Base-by-base conservation (phyloP, 805 yeast genomes). In the Zygoascus tannicola region DNA sequence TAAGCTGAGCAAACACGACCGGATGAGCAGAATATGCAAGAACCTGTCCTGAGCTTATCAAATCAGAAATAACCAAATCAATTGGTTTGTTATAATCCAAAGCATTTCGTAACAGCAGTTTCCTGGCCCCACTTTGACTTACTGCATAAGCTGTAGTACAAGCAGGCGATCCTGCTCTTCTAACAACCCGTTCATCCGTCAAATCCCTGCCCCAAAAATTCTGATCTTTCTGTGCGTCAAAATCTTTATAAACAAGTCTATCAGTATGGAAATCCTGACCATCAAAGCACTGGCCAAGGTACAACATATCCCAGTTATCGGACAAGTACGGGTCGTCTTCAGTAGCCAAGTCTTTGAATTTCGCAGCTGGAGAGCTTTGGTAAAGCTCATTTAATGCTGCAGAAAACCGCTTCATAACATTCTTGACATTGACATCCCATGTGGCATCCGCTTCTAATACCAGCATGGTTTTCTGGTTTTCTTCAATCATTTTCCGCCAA, bases 91-190 rank as follows among this genome's bases (percentile, higher is more conserved):
- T 37, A 26, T 38, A n/a, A 30, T 48, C 49, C 20, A 48, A 10
- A 20, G 41, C 40, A 22, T 32, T 35, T 5, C 49, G 35, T n/a
- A 43, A 21, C 12, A 48, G 41, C 26, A 48, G 38, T 30, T 48
- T 48, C 15, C 21, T n/a, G 3, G 51, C 51, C 16, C 47, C 51
- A 7, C 22, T 8, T 14, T 32, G 46, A 8, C 47, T 23, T 14
- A 48, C 19, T 10, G 51, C 51, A 40, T 48, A 48, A 4, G 46
- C 51, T 16, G 43, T 45, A 15, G 51, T 45, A 33, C 51, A 48
- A 3, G 43, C 43, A 5, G 42, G 40, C 10, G n/a, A n/a, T 5
- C 38, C 41, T 26, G 37, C n/a, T 22, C 48, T 16, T n/a, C 50
- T 40, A 3, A 49, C 40, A 3, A 44, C 46, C 19, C 52, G 35